Base-by-base conservation (phyloP, 2,329 filamentous ascomycete species). In the Neonectria sp. region DNA sequence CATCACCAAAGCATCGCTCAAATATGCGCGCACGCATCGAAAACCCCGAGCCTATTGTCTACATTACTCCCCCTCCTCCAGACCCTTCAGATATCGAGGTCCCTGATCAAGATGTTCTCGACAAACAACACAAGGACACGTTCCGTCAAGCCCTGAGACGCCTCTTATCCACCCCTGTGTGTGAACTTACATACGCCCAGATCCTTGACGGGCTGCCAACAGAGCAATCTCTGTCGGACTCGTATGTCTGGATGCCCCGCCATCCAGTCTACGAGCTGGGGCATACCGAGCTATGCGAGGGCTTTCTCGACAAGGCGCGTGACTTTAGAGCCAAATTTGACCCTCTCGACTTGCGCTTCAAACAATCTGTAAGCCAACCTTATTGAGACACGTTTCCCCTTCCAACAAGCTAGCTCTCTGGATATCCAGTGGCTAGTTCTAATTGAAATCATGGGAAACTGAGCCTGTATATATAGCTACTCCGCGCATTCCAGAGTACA, bases 191-290 rank as follows among this genome's bases (percentile, higher is more conserved):
- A 8, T 61, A 43, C 27, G 58, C 58, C 25, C 58, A 61, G 25
- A 61, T 61, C 33, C 49, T 61, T 15, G 58, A 61, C 35, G 58
- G 58, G 27, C 29, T 61, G n/a, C 48, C 58, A 24, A 61, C 58
- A 37, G 12, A 24, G 24, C 12, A 55, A 29, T 53, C 37, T 7
- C 6, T 31, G 11, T 12, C n/a, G 5, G 58, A 61, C 33, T 43
- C 46, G 12, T 61, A 45, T 35, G 17, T 24, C 13, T 48, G 45
- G 45, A 48, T 61, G 31, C 21, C 4, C 35, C 17, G 35, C 8
- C 58, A 60, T 60, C 58, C 58, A 8, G 46, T 60, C 46, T 40
- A 27, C 33, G 58, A 43, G 15, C 46, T 60, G n/a, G 29, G 24
- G 13, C 58, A 60, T 17, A 21, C n/a, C 6, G 25, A 45, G 15